These are phyloP conservation scores for Hsuehochloa calcarea DNA, from an alignment of 176 grass and related monocot genomes.

Conservation along the genomic window DNA sequence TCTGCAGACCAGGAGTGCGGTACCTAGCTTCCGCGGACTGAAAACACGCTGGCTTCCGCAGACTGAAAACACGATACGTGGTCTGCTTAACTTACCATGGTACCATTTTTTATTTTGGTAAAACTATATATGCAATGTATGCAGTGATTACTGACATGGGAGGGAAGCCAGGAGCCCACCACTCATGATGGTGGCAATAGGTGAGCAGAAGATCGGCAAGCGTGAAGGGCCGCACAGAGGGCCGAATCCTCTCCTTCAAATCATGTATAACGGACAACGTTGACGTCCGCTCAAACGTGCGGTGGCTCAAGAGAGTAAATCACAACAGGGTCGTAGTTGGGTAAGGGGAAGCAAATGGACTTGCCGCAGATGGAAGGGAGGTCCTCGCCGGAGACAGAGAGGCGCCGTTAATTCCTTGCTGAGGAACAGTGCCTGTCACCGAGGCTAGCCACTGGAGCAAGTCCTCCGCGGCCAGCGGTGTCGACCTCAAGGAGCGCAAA, in stretches of 20 bases:
- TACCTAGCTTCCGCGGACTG: too few species aligned
- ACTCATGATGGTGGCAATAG: neutral
- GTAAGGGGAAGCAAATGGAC: neutral
- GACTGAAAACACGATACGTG: too few species aligned
- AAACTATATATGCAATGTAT: too few species aligned
- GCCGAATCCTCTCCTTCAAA: neutral
- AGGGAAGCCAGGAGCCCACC: too few species aligned
- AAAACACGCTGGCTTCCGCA: too few species aligned
- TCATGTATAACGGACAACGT: neutral
- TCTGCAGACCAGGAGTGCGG: too few species aligned
- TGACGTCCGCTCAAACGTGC: neutral
- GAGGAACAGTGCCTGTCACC: conserved; percentile 26
- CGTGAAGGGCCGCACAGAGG: conserved; percentile 16
- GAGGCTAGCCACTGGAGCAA: neutral
- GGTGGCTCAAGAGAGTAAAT: neutral
- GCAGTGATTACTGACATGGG: too few species aligned
- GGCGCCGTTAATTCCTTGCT: neutral
- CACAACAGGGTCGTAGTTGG: neutral
- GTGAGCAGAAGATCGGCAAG: conserved; percentile 27
- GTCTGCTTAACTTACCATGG: too few species aligned
- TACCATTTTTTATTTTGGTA: too few species aligned
- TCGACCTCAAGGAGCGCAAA: too few species aligned
- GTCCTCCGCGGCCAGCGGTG: too few species aligned
- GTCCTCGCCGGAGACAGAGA: neutral
- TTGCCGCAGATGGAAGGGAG: neutral